phyloP scores from a whole-genome alignment of 495 filamentous ascomycete species.

The Penicillium herquei region DNA sequence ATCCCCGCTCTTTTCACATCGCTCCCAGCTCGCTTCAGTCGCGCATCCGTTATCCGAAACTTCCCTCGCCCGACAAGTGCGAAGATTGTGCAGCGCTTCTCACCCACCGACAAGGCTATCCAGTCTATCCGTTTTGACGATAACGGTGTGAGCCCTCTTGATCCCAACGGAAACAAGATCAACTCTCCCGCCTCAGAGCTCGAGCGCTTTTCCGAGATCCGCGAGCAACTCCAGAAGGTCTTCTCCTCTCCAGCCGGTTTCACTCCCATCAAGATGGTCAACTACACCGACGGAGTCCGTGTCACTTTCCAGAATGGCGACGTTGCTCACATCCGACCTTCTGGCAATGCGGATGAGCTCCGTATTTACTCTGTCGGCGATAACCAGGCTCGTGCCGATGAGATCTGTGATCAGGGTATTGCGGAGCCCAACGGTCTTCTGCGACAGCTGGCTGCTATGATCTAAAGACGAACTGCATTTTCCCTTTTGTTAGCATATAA shows the following conservation, averaged over 20 bases:
- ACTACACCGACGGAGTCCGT: constrained; percentile 28
- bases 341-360: constrained; percentile 29
- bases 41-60: constrained; percentile 23
- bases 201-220: constrained; percentile 9
- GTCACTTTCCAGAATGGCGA: constrained; percentile 24
- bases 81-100: constrained; percentile 25
- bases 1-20: constrained; percentile 19
- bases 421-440: constrained; percentile 23
- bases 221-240: constrained; percentile 16
- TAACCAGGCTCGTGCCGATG: constrained; percentile 23
- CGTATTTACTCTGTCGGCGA: constrained; percentile 28
- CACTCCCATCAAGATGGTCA: constrained; percentile 13
- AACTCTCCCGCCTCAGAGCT: not conserved
- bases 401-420: constrained; percentile 17
- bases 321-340: constrained; percentile 30
- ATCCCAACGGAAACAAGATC: not conserved
- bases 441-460: constrained; percentile 9
- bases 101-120: constrained; percentile 7
- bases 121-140: not conserved
- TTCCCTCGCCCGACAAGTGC: constrained; percentile 26
- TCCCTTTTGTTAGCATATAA: too few species aligned
- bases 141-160: not conserved
- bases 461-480: not conserved
- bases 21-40: constrained; percentile 20
- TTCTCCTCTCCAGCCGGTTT: constrained; percentile 23